Conservation (phyloP, 1,139 yeast species). For the Blastobotrys apis region DNA sequence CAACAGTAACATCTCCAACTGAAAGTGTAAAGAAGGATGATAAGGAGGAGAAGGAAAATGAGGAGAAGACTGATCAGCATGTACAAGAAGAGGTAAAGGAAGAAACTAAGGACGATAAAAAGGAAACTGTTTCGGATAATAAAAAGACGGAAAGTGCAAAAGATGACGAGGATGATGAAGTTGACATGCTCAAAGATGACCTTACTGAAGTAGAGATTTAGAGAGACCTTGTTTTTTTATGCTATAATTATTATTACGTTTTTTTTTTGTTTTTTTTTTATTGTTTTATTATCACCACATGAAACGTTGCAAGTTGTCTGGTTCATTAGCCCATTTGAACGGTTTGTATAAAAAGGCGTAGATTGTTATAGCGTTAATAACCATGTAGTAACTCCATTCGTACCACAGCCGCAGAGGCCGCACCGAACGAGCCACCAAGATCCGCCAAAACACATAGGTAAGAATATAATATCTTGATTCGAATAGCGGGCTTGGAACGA, state of each 20-base stretch:
- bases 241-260: not conserved
- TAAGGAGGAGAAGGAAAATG: slow-evolving; percentile 2
- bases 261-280: not conserved
- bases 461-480: slow-evolving; percentile 90
- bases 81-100: slow-evolving; percentile 12
- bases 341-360: slow-evolving; percentile 56
- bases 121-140: not conserved
- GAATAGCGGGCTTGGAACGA: slow-evolving; percentile 84
- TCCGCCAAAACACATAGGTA: slow-evolving; percentile 72
- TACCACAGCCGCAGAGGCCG: slow-evolving; percentile 37
- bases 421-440: slow-evolving; percentile 9
- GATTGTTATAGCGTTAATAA: slow-evolving; percentile 51
- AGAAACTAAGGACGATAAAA: slow-evolving; percentile 8
- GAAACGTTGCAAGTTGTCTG: slow-evolving; percentile 61
- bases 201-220: slow-evolving; percentile 25
- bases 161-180: slow-evolving; percentile 20
- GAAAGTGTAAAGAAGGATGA: slow-evolving; percentile 3
- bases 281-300: slow-evolving; percentile 58
- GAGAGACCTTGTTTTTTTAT: not conserved
- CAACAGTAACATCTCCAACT: not conserved
- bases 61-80: slow-evolving; percentile 7
- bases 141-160: slow-evolving; percentile 3
- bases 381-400: slow-evolving; percentile 60
- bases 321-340: slow-evolving; percentile 65
- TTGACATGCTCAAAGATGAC: slow-evolving; percentile 23